phyloP scores from a whole-genome alignment of 192 early-diverging fungal species.

The Mortierella alpina region DNA sequence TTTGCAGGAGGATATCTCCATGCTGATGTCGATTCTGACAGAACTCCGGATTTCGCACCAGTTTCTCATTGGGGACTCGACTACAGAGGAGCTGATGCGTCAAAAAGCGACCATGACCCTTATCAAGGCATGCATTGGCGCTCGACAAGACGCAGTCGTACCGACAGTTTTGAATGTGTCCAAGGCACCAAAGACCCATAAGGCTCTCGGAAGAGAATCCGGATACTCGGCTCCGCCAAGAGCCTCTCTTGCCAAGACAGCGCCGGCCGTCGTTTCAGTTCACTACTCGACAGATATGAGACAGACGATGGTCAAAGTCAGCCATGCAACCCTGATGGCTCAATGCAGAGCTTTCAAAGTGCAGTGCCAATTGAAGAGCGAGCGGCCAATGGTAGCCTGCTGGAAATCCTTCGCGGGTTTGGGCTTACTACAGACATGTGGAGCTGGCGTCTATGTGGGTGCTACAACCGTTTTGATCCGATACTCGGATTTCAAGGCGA shows the following conservation, averaged over 20 bases:
- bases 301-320: constrained; percentile 50
- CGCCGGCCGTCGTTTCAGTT: constrained; percentile 66
- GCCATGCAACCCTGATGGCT: constrained; percentile 63
- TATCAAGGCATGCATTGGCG: constrained; percentile 63
- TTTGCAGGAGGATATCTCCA: constrained; percentile 71
- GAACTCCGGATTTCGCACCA: constrained; percentile 62
- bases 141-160: constrained; percentile 54
- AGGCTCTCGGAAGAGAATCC: constrained; percentile 50
- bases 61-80: constrained; percentile 68
- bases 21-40: constrained; percentile 65
- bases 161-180: constrained; percentile 68
- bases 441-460: constrained; percentile 47
- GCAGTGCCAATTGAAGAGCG: constrained; percentile 61
- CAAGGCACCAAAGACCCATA: constrained; percentile 72
- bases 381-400: constrained; percentile 50
- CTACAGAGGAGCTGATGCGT: constrained; percentile 74
- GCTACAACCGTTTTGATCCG: constrained; percentile 23
- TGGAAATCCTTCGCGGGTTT: constrained; percentile 39
- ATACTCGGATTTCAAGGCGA: constrained; percentile 22
- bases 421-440: constrained; percentile 38
- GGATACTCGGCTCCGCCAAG: constrained; percentile 52
- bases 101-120: constrained; percentile 60
- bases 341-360: constrained; percentile 68
- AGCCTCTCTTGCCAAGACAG: neutral
- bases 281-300: constrained; percentile 60